These are phyloP conservation scores for Leccinum subrobustum DNA, from an alignment of 1,284 basidiomycete genomes.

Conservation along the genomic window DNA sequence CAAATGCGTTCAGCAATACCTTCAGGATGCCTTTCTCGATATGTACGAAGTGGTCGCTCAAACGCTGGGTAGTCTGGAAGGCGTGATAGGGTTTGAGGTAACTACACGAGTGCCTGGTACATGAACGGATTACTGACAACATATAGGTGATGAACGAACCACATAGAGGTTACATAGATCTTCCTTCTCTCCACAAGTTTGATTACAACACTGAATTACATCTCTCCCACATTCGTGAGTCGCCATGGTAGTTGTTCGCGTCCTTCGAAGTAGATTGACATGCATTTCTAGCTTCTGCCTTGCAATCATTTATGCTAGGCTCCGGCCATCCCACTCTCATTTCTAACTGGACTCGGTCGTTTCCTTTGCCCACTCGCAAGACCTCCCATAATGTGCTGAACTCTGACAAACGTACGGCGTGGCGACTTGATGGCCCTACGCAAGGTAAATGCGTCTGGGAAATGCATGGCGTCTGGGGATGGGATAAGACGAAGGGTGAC, in stretches of 20 bases:
- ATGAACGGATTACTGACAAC: conserved; percentile 6
- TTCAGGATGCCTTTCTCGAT: conserved; percentile 82
- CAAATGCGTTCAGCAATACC: conserved; percentile 75
- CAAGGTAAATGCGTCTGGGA: conserved; percentile 82
- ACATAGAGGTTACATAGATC: conserved; percentile 87
- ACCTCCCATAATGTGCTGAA: conserved; percentile 62
- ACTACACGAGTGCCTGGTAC: conserved; percentile 2
- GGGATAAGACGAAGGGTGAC: conserved; percentile 68
- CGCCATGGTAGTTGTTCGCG: not conserved
- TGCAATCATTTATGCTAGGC: conserved; percentile 84
- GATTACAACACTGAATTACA: conserved; percentile 96
- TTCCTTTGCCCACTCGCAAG: conserved; percentile 77
- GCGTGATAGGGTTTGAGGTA: conserved; percentile 90
- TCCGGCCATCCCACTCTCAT: conserved; percentile 76
- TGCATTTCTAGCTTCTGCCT: conserved; percentile 59
- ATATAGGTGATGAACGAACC: conserved; percentile 94
- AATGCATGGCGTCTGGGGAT: conserved; percentile 92
- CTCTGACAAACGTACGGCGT: conserved; percentile 55
- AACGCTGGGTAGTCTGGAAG: conserved; percentile 71
- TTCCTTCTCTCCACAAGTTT: conserved; percentile 82
- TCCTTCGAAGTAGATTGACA: not conserved
- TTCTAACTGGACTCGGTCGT: conserved; percentile 75
- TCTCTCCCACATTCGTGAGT: conserved; percentile 77
- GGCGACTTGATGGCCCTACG: conserved; percentile 71
- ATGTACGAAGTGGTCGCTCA: conserved; percentile 74